Percentiles rank a stretch among this genome's conserved stretches.
Evolutionary conservation across 164 flowering plant genomes (phyloP).

Genomic region (Nymphaea thermarum): DNA sequence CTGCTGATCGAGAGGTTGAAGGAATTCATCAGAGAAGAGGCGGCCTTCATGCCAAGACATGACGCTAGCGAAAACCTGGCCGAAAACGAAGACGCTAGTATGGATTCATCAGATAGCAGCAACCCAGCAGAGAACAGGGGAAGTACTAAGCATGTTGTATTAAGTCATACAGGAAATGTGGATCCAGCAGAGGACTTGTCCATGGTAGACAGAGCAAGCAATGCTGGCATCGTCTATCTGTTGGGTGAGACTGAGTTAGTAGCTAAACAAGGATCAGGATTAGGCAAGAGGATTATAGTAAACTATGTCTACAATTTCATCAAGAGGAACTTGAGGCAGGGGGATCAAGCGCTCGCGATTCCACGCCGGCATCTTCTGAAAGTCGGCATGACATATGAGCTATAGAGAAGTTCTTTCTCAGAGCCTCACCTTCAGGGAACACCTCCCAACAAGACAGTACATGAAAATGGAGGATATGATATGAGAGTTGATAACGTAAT

Average conservation of each 20-base stretch:
- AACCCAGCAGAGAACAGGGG: no score
- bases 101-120: background rate
- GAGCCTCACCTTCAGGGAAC: no score
- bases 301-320: slow-evolving; percentile 8
- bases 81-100: background rate
- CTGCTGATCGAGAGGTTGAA: slow-evolving; percentile 6
- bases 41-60: background rate
- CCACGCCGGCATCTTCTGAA: slow-evolving; percentile 8
- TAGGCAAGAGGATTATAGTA: slow-evolving; percentile 5
- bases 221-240: slow-evolving; percentile 7
- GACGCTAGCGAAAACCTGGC: background rate
- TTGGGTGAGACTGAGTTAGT: slow-evolving; percentile 14
- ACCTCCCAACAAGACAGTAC: no score
- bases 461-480: no score
- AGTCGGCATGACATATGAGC: slow-evolving; percentile 14
- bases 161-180: background rate
- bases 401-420: background rate
- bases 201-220: slow-evolving; percentile 4
- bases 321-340: slow-evolving; percentile 2
- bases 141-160: background rate
- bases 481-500: no score
- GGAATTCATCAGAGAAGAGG: slow-evolving; percentile 4
- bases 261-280: slow-evolving; percentile 4
- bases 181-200: slow-evolving; percentile 8
- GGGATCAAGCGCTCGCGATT: slow-evolving; percentile 4